phyloP scores from a whole-genome alignment of 306 rosid species.

The Senna siamea region DNA sequence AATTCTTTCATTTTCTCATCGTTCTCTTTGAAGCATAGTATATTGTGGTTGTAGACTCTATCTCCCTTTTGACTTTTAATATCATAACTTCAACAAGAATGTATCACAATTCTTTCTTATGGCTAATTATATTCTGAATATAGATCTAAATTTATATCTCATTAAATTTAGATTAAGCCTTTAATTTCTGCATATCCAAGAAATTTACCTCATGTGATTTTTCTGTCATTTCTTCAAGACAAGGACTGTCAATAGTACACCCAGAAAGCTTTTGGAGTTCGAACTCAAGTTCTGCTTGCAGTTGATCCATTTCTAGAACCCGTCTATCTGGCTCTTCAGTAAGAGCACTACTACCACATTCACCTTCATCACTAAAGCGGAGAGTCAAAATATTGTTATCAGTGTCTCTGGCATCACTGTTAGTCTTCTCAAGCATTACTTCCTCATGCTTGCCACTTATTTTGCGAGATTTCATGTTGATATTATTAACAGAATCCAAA shows the following conservation, averaged over 20 bases:
- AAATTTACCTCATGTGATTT: conserved; percentile 54
- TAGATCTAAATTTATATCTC: too few species aligned
- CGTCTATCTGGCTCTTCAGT: conserved; percentile 65
- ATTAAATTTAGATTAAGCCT: too few species aligned
- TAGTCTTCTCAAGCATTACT: conserved; percentile 35
- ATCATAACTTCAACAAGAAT: too few species aligned
- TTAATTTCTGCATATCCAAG: too few species aligned
- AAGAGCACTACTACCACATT: conserved; percentile 68
- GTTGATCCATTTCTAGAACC: conserved; percentile 58
- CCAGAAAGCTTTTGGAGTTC: conserved; percentile 77
- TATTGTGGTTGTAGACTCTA: too few species aligned
- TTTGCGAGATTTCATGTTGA: conserved; percentile 26
- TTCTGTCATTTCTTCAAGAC: conserved; percentile 37
- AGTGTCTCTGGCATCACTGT: conserved; percentile 21
- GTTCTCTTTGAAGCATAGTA: too few species aligned
- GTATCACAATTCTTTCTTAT: too few species aligned
- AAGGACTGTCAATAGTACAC: conserved; percentile 49
- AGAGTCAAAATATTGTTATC: conserved; percentile 35
- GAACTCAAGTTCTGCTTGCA: conserved; percentile 78
- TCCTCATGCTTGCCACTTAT: conserved; percentile 34
- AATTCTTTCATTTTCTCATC: too few species aligned
- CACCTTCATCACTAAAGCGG: conserved; percentile 48
- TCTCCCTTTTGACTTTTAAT: too few species aligned
- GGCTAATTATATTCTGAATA: too few species aligned
- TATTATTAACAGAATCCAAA: conserved; percentile 37